Conservation (phyloP, 2,329 filamentous ascomycete species). For the Microcyclospora tardicrescens region DNA sequence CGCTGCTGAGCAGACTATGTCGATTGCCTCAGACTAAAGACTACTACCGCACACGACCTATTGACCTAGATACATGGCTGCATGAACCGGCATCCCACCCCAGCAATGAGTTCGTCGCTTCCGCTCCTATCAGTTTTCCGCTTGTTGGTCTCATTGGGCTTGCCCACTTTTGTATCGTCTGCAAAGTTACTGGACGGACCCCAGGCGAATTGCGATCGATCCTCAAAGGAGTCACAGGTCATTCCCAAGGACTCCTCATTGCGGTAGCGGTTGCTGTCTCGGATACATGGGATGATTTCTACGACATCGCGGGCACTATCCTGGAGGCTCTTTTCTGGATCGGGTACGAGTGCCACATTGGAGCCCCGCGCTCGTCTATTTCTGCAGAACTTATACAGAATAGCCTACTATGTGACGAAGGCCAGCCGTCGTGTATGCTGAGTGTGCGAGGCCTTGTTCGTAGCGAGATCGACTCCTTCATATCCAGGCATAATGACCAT, state of each 20-base stretch:
- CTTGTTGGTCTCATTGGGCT: constrained; percentile 93
- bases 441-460: constrained; percentile 88
- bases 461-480: constrained; percentile 84
- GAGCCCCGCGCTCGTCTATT: constrained; percentile 87
- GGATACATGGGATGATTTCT: constrained; percentile 85
- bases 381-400: constrained; percentile 84
- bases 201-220: constrained; percentile 77
- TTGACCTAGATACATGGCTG: constrained; percentile 90
- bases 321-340: constrained; percentile 98
- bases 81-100: constrained; percentile 80
- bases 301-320: constrained; percentile 63
- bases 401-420: constrained; percentile 86
- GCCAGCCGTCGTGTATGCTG: constrained; percentile 91
- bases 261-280: constrained; percentile 84
- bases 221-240: constrained; percentile 79
- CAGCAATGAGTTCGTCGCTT: constrained; percentile 86
- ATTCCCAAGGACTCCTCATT: constrained; percentile 92
- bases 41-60: constrained; percentile 90
- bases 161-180: constrained; percentile 89
- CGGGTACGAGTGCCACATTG: constrained; percentile 89
- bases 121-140: constrained; percentile 88
- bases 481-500: constrained; percentile 93
- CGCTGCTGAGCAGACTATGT: constrained; percentile 74
- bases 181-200: constrained; percentile 77
- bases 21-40: constrained; percentile 80